These are phyloP conservation scores for Nemania sp. DNA, from an alignment of 2,329 filamentous ascomycete genomes.

Conservation along the genomic window DNA sequence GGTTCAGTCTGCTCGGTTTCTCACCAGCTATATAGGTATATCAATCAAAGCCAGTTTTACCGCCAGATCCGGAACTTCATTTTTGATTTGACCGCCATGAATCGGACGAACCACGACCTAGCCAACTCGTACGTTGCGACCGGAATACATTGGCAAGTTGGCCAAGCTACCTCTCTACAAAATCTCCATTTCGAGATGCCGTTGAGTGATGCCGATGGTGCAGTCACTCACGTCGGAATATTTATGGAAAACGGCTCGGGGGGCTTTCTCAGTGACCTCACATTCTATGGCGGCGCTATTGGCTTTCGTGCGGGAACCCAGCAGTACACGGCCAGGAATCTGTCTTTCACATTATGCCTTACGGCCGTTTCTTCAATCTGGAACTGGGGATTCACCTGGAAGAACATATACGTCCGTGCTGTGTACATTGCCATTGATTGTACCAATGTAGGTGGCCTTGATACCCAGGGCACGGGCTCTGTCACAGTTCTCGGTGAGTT, in stretches of 20 bases:
- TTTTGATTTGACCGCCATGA: conserved; percentile 59
- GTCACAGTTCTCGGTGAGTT: no score
- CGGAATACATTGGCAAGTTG: neutral
- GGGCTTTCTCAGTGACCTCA: conserved; percentile 60
- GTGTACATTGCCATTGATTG: conserved; percentile 43
- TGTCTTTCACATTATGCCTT: conserved; percentile 55
- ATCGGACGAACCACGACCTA: neutral
- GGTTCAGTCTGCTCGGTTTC: no score
- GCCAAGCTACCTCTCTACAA: neutral
- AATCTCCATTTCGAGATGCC: conserved; percentile 44
- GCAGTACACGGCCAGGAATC: conserved; percentile 64
- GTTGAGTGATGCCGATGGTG: conserved; percentile 39
- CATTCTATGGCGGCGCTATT: conserved; percentile 65
- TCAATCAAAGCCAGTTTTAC: conserved; percentile 61
- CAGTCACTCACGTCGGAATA: conserved; percentile 55
- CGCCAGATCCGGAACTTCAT: conserved; percentile 59
- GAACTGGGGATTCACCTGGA: conserved; percentile 58
- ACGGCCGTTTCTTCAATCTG: conserved; percentile 62
- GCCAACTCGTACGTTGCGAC: neutral
- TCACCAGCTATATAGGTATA: conserved; percentile 49
- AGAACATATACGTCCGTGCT: neutral
- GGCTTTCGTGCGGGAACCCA: conserved; percentile 50
- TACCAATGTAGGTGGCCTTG: conserved; percentile 44
- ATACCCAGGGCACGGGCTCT: no score
- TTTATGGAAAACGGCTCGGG: conserved; percentile 65